Evolutionary conservation across 306 rosid species (phyloP), one percentile per base, ranked within the genome.

Genomic region (Cicer arietinum): DNA sequence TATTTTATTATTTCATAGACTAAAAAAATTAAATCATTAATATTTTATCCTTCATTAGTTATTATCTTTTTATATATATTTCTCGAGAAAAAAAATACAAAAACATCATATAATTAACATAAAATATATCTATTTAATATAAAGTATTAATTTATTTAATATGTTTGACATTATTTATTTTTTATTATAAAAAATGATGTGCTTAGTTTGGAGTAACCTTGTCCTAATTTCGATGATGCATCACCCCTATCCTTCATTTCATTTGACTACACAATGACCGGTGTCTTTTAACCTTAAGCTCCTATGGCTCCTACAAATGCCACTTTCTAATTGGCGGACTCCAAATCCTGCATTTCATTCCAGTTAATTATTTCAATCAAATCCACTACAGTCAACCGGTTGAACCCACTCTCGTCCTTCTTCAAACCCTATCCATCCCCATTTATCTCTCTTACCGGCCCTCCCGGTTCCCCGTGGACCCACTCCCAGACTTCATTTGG

Each of bases 401-500:
- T 76, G 41, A 73, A 58, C 79, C 89, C 70, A 59, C 48, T 44
- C 17, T 12, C 54, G 3, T 10, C n/a, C 6, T 1, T 59, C 11
- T 44, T 39, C 18, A 41, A 61, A 8, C 17, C 42, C 22, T 13
- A 12, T 63, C 59, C 37, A 1, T 6, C 35, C 11, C 22, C 8
- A 7, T 2, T 1, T 16, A n/a, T 10, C 46, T 57, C 68, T 69
- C 45, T 39, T 54, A 80, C 89, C 78, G 71, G 58, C 35, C 13
- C 63, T 57, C 14, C 85, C 77, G 82, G 90, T 85, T 62, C 22
- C 71, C 79, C 50, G 18, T 41, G 11, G 58, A 43, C 69, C 68
- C 77, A 71, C 58, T 53, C 69, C 51, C 8, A 39, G 51, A 81
- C 83, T 86, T 79, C 80, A 64, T 85, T 84, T 89, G 75, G 76